Evolutionary conservation across 768 basidiomycete species (phyloP).

Genomic region (Phylloporus sp.): DNA sequence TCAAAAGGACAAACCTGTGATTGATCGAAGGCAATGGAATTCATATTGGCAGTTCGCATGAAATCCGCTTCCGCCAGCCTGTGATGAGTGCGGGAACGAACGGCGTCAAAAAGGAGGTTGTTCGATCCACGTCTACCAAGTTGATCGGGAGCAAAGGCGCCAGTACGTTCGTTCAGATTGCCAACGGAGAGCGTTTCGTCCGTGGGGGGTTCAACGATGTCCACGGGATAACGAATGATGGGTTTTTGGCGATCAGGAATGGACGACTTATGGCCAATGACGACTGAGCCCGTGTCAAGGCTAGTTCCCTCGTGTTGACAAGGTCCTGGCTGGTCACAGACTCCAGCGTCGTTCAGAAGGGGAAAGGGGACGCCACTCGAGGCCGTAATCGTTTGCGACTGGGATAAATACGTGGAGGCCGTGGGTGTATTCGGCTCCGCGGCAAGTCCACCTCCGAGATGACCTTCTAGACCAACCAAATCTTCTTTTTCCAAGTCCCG

Average conservation of each 20-base stretch:
- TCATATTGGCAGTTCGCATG: constrained; percentile 20
- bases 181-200: constrained; percentile 13
- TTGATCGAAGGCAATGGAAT: constrained; percentile 17
- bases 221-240: constrained; percentile 14
- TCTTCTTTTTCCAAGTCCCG: constrained; percentile 30
- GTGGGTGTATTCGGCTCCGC: constrained; percentile 38
- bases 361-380: constrained; percentile 23
- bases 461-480: constrained; percentile 24
- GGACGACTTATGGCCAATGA: constrained; percentile 8
- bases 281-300: constrained; percentile 8
- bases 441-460: constrained; percentile 30
- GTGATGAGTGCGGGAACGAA: constrained; percentile 25
- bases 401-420: constrained; percentile 32
- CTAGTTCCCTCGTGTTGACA: constrained; percentile 21
- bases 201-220: constrained; percentile 12
- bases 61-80: constrained; percentile 22
- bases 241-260: constrained; percentile 19
- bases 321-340: constrained; percentile 16
- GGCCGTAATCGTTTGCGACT: constrained; percentile 24
- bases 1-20: constrained; percentile 22
- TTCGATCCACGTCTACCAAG: constrained; percentile 34
- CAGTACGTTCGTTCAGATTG: constrained; percentile 11
- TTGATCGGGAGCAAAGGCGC: constrained; percentile 17
- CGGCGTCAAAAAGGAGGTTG: constrained; percentile 38
- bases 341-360: constrained; percentile 22